Conservation (phyloP, 208 protist genomes). For the Trypanosoma cruzi region DNA sequence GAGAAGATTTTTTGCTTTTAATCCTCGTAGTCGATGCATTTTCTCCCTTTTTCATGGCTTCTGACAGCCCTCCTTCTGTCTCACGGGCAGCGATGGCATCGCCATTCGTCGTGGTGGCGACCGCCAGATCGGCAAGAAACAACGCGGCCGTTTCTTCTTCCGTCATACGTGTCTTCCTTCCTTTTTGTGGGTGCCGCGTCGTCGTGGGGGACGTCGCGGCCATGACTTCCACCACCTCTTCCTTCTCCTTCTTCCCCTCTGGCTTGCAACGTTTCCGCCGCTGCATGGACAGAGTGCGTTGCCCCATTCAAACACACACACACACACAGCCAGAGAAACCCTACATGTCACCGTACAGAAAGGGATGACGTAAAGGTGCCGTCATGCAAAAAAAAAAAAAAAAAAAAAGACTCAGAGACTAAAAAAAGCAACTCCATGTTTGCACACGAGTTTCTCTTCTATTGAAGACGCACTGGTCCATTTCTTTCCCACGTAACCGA, state of each 20-base stretch:
- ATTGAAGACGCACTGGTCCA: no score
- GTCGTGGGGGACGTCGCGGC: not conserved
- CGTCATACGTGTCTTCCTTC: not conserved
- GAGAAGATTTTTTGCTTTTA: not conserved
- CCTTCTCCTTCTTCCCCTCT: not conserved
- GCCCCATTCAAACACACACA: not conserved
- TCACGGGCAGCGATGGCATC: not conserved
- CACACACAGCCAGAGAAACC: not conserved
- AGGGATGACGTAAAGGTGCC: no score
- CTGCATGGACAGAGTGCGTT: not conserved
- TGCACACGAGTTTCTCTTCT: not conserved
- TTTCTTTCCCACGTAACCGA: no score
- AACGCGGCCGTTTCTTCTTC: constrained; percentile 19
- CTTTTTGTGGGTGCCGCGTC: not conserved
- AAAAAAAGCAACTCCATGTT: constrained; percentile 3
- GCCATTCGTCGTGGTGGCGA: not conserved
- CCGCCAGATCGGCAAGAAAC: constrained; percentile 13
- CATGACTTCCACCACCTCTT: not conserved
- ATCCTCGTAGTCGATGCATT: not conserved
- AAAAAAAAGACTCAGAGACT: constrained; percentile 22
- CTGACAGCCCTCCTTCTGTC: no score
- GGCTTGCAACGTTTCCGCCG: not conserved
- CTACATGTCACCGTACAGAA: no score
- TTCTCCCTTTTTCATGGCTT: no score
- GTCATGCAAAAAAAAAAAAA: no score